Percentiles rank a stretch among this genome's conserved stretches.
Conservation (phyloP, 2,329 filamentous ascomycete genomes). For the Aspergillus cejpii region DNA sequence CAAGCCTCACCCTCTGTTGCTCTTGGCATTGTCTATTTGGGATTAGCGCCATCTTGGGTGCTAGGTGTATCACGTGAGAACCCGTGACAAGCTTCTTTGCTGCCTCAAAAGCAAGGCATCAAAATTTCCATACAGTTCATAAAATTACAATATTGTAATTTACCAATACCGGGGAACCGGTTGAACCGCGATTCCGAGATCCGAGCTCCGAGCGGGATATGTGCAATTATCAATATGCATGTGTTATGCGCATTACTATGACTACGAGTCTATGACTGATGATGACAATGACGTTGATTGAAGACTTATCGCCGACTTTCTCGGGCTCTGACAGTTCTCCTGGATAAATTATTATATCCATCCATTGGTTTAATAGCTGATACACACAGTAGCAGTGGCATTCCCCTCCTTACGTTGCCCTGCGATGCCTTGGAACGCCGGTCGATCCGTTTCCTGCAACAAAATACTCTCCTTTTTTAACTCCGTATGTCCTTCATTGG, state of each 20-base stretch:
- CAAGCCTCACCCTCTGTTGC: slow-evolving; percentile 17
- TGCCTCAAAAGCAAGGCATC: not conserved
- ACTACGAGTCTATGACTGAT: not conserved
- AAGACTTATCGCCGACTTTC: too few relatives aligned
- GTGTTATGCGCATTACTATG: too few relatives aligned
- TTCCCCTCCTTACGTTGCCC: too few relatives aligned
- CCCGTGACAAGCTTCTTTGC: not conserved
- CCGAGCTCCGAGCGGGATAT: not conserved
- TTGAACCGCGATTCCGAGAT: not conserved
- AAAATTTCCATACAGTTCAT: too few relatives aligned
- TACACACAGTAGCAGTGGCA: too few relatives aligned
- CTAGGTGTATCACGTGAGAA: not conserved
- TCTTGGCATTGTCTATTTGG: slow-evolving; percentile 9
- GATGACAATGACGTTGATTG: too few relatives aligned
- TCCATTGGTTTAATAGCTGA: too few relatives aligned
- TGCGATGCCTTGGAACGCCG: slow-evolving; percentile 1
- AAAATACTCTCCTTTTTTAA: not conserved
- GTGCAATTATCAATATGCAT: too few relatives aligned
- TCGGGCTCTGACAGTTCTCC: too few relatives aligned
- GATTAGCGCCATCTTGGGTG: slow-evolving; percentile 8
- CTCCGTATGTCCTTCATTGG: not conserved
- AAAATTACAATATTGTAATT: too few relatives aligned
- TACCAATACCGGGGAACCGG: too few relatives aligned
- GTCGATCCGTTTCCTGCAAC: slow-evolving; percentile 1
- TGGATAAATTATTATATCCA: too few relatives aligned